These are phyloP conservation scores for Penicillium pancosmium DNA, from an alignment of 495 filamentous ascomycete genomes.

Conservation along the genomic window DNA sequence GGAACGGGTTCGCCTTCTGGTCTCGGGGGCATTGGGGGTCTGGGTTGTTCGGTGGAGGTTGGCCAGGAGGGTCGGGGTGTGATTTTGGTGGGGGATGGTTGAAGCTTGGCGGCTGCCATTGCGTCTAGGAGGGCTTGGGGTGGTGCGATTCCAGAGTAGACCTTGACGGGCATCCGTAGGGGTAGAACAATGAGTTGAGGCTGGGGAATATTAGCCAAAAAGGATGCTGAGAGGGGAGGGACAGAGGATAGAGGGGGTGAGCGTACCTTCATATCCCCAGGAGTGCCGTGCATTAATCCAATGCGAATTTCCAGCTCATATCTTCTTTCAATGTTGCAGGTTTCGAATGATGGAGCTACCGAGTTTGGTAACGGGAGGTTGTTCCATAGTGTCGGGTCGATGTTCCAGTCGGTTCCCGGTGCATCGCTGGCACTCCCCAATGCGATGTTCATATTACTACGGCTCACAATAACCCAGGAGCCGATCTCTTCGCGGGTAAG, in stretches of 20 bases:
- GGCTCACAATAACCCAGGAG: slow-evolving; percentile 70
- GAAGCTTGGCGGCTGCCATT: slow-evolving; percentile 50
- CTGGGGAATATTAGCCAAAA: slow-evolving; percentile 30
- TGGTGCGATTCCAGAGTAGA: slow-evolving; percentile 91
- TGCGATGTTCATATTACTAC: slow-evolving; percentile 66
- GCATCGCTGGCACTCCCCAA: slow-evolving; percentile 61
- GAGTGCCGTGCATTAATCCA: slow-evolving; percentile 64
- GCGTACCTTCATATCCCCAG: slow-evolving; percentile 55
- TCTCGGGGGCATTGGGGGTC: slow-evolving; percentile 42
- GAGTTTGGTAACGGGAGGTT: slow-evolving; percentile 73
- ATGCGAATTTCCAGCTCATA: slow-evolving; percentile 85
- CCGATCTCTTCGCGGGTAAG: slow-evolving; percentile 63
- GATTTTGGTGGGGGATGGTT: slow-evolving; percentile 29
- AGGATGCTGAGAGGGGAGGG: background rate
- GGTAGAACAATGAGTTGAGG: slow-evolving; percentile 74
- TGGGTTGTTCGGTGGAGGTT: slow-evolving; percentile 20
- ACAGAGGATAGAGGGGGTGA: background rate
- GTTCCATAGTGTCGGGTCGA: slow-evolving; percentile 72
- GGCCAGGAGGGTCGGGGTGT: slow-evolving; percentile 30
- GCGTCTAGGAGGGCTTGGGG: slow-evolving; percentile 74
- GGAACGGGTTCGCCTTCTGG: slow-evolving; percentile 28
- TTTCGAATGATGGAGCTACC: slow-evolving; percentile 80
- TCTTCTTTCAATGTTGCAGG: slow-evolving; percentile 80
- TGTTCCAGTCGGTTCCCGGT: slow-evolving; percentile 62
- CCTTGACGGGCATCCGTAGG: slow-evolving; percentile 73